A percentile compares a stretch with the other conserved stretches of the same genome.
These are phyloP conservation scores for Thraustochytrium sp. DNA, from an alignment of 352 stramenopile genomes.

Conservation along the genomic window DNA sequence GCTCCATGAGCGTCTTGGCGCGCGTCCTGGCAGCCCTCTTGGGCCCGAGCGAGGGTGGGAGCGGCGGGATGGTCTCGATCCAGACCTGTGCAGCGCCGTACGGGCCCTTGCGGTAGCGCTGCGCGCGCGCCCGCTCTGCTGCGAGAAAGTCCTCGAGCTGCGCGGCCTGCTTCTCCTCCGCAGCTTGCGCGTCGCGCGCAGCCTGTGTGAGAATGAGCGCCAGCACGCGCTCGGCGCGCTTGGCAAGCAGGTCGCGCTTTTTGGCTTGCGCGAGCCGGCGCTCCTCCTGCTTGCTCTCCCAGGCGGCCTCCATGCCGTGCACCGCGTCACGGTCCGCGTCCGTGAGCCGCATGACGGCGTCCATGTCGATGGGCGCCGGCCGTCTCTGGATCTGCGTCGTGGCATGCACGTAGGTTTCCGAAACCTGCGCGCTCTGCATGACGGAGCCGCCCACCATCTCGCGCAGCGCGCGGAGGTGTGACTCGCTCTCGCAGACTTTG, in stretches of 20 bases:
- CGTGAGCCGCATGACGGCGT: background rate
- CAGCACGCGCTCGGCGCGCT: background rate
- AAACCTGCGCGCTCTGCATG: no score
- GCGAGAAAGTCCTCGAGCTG: background rate
- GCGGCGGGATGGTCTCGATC: background rate
- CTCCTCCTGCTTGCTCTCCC: background rate
- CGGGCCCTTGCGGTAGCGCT: background rate
- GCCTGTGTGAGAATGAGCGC: background rate
- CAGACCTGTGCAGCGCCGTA: conserved; percentile 3
- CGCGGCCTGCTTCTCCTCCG: background rate
- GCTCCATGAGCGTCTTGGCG: background rate
- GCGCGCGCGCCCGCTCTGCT: background rate
- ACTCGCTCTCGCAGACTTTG: no score
- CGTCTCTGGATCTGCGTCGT: background rate
- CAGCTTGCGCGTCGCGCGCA: background rate
- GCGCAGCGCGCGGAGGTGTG: no score
- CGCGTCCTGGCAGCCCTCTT: background rate
- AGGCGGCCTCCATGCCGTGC: background rate
- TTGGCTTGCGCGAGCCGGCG: background rate
- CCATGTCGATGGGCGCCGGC: background rate
- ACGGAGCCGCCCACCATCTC: no score
- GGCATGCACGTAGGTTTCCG: background rate
- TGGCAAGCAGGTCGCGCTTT: background rate
- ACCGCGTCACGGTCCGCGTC: background rate
- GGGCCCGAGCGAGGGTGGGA: background rate